Evolutionary conservation across 2,329 filamentous ascomycete genomes (phyloP), one percentile per base, ranked within the genome.

Genomic region (Penicillium sp.): DNA sequence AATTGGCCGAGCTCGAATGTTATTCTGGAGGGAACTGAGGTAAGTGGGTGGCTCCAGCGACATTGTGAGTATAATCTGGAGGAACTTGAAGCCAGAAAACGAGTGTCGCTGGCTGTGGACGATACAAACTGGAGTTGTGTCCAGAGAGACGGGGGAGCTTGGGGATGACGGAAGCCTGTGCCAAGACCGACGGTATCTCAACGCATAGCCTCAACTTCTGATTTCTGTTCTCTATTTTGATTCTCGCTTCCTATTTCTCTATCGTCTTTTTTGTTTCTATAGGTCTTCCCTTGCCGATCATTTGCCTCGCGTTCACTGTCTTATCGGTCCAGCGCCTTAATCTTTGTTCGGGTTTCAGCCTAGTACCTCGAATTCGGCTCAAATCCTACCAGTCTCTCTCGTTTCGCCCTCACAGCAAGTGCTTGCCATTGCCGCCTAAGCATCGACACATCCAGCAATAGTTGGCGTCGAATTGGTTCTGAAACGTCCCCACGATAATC

Each of bases 1-100:
- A 77, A 99, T 96, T 62, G 92, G 92, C 65, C 94, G 86, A 71
- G 90, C 89, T 71, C 94, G 90, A 74, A 97, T 96, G 81, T 97
- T 97, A 84, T 90, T 95, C 80, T 96, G 92, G 65, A 97, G 83
- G 65, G 91, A 93, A 71, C 86, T 82, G 62, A 90, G 84, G 76
- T 97, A 97, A 56, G 90, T 89, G 56, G 92, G 92, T 65, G 91
- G 89, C 72, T 97, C 91, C 75, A 96, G 85, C 72, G 91, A 93
- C 92, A 97, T 97, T 38, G 61, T 72, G 61, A 60, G 56, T 61
- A 61, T 60, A 42, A 40, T 39, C 3, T 57, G 32, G 45, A 49
- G 42, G 42, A 38, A 45, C 50, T 44, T 23, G 38, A 40, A 53
- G 58, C 50, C 31, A 54, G 54, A 46, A 50, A 55, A 46, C 46